A percentile compares a stretch with the other conserved stretches of the same genome.
These are phyloP conservation scores for Lactarius indigo DNA, from an alignment of 768 basidiomycete genomes.

Conservation along the genomic window DNA sequence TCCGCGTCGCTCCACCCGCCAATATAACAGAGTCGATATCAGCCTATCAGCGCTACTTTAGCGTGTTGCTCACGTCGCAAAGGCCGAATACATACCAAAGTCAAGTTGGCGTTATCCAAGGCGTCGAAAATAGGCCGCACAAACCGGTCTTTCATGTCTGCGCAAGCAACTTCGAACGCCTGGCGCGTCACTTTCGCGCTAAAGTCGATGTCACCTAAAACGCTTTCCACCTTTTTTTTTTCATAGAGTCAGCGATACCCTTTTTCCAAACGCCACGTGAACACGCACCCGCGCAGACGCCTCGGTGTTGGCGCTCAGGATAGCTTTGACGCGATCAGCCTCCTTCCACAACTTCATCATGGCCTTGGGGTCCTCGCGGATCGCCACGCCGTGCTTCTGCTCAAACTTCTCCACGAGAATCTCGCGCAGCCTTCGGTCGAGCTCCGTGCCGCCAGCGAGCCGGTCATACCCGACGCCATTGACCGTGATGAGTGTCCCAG, in stretches of 20 bases:
- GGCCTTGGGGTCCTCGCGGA: constrained; percentile 71
- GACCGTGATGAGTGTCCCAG: constrained; percentile 68
- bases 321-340: constrained; percentile 83
- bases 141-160: constrained; percentile 60
- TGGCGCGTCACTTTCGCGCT: constrained; percentile 70
- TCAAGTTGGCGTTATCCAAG: constrained; percentile 59
- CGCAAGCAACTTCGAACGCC: constrained; percentile 72
- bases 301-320: constrained; percentile 90
- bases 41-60: constrained; percentile 42
- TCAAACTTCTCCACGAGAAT: constrained; percentile 76
- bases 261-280: background rate
- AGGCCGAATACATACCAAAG: constrained; percentile 45
- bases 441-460: constrained; percentile 71
- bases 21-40: constrained; percentile 87
- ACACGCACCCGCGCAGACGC: constrained; percentile 61
- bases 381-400: constrained; percentile 60
- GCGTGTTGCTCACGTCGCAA: background rate
- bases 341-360: constrained; percentile 97
- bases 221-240: constrained; percentile 69
- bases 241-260: constrained; percentile 1
- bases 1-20: constrained; percentile 86
- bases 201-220: constrained; percentile 91
- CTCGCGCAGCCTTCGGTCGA: constrained; percentile 80
- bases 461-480: constrained; percentile 82
- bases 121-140: constrained; percentile 74